These are phyloP conservation scores for Acanthamoeba lenticulata DNA, from an alignment of 208 protist species.

Conservation along the genomic window DNA sequence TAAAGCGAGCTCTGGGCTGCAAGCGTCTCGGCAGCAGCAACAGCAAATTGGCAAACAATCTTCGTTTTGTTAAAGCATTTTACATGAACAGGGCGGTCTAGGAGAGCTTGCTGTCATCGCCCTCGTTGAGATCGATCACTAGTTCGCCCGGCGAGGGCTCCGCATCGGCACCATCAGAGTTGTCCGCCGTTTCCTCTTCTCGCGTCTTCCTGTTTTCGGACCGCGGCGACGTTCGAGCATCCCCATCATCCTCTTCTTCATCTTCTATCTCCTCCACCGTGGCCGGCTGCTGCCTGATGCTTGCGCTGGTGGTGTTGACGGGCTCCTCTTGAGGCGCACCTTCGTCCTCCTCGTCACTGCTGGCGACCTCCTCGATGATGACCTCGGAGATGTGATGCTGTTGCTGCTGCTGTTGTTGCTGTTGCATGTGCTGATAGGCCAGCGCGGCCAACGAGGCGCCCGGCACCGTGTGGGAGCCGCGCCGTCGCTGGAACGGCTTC, in stretches of 20 bases:
- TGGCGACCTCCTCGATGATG: conserved; percentile 20
- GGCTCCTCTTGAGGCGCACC: neutral
- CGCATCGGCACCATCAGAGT: neutral
- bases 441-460: neutral
- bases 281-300: neutral
- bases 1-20: too few species aligned
- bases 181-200: too few species aligned
- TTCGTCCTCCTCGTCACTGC: neutral
- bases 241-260: neutral
- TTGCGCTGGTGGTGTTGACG: neutral
- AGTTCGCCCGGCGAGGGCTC: neutral
- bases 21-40: too few species aligned
- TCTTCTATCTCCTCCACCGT: conserved; percentile 1
- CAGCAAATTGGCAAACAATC: too few species aligned
- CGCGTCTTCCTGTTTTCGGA: too few species aligned
- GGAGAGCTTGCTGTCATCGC: neutral
- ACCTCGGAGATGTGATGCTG: neutral
- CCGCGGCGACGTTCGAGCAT: neutral
- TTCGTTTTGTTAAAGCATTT: too few species aligned
- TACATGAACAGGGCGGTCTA: too few species aligned
- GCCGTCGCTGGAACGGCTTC: conserved; percentile 27
- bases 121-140: neutral
- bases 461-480: neutral
- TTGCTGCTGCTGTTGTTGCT: neutral
- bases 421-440: conserved; percentile 9